Percentiles rank a stretch among this genome's conserved stretches.
phyloP scores from a whole-genome alignment of 257 asterid genomes.

The Solanum gandarillasii region DNA sequence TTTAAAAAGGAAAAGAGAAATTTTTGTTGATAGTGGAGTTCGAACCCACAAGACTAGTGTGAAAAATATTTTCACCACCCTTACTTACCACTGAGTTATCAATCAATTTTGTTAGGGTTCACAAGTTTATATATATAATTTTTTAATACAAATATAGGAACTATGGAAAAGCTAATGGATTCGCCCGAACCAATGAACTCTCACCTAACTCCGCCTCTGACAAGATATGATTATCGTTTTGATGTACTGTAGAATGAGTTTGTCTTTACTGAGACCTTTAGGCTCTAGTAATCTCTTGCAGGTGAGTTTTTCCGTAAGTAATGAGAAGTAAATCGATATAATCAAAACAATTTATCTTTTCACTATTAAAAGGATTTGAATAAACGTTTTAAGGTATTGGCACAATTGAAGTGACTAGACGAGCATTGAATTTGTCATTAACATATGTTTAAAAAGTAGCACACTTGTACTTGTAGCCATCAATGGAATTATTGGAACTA shows the following conservation, averaged over 20 bases:
- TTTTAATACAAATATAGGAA: too few species aligned
- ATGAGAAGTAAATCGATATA: background rate
- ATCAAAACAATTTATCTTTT: background rate
- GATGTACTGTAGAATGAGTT: background rate
- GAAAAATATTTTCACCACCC: too few species aligned
- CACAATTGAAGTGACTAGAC: background rate
- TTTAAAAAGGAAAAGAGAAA: too few species aligned
- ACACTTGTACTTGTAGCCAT: background rate
- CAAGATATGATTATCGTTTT: background rate
- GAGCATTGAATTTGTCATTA: background rate
- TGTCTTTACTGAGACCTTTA: background rate
- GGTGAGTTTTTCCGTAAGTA: background rate
- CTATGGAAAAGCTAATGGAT: too few species aligned
- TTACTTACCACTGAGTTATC: too few species aligned
- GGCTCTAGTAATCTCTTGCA: background rate
- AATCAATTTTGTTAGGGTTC: too few species aligned
- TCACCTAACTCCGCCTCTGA: too few species aligned
- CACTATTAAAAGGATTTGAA: background rate
- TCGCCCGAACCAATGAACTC: too few species aligned
- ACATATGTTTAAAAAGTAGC: background rate
- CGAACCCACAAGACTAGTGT: too few species aligned
- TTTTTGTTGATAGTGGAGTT: too few species aligned
- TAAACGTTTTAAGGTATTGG: background rate
- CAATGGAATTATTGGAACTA: background rate
- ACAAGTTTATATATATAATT: too few species aligned